Percentiles rank a stretch among this genome's conserved stretches.
These are phyloP conservation scores for Coccomyxa sp. DNA, from an alignment of 139 green algal genomes.

Conservation along the genomic window DNA sequence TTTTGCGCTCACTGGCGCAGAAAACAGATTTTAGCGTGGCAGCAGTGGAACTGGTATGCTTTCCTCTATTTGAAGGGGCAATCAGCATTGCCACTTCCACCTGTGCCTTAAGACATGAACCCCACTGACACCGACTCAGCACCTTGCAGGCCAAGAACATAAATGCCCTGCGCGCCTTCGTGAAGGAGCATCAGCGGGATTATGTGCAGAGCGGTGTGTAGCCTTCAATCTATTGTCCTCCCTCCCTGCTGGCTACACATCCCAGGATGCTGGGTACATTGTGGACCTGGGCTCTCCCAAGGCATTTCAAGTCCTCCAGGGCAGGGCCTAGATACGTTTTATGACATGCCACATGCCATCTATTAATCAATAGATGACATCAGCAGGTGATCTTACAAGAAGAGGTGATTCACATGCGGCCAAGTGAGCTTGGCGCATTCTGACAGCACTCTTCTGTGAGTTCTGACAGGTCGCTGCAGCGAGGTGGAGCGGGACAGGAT, in stretches of 20 bases:
- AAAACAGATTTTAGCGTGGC: conserved; percentile 36
- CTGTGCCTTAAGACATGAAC: no score
- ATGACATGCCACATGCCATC: no score
- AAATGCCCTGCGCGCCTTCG: conserved; percentile 21
- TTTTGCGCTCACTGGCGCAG: conserved; percentile 36
- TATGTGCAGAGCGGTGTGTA: conserved; percentile 33
- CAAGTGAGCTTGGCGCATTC: no score
- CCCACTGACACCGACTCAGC: background rate
- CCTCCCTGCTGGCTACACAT: no score
- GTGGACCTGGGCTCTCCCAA: no score
- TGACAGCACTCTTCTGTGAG: background rate
- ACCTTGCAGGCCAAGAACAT: conserved; percentile 39
- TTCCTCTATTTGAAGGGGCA: background rate
- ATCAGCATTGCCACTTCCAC: no score
- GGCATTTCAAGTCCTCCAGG: no score
- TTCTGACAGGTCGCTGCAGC: conserved; percentile 26
- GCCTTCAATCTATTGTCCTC: background rate
- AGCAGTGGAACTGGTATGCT: conserved; percentile 36
- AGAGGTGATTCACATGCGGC: no score
- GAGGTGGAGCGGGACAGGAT: conserved; percentile 47
- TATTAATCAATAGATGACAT: no score
- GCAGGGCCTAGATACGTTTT: no score
- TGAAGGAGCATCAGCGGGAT: conserved; percentile 35
- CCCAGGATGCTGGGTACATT: no score
- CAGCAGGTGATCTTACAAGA: no score